Percentiles rank a stretch among this genome's conserved stretches.
These are phyloP conservation scores for Crocinoboletus sp. DNA, from an alignment of 1,284 basidiomycete genomes.

Conservation along the genomic window DNA sequence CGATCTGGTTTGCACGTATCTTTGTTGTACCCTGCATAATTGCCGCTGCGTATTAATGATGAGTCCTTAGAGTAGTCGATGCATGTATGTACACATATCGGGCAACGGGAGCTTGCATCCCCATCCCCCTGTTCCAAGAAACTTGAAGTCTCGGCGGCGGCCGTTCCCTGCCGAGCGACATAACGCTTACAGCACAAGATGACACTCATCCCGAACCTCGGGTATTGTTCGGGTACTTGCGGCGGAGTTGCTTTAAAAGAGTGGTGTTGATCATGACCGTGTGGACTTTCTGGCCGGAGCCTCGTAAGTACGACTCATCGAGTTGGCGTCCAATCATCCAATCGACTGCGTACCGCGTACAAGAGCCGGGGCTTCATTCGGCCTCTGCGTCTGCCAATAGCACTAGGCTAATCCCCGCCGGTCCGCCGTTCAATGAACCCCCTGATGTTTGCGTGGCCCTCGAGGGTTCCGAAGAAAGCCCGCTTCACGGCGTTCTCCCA, in stretches of 20 bases:
- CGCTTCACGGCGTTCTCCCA: conserved; percentile 71
- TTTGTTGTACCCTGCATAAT: conserved; percentile 13
- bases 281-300: conserved; percentile 1
- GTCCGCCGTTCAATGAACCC: conserved; percentile 74
- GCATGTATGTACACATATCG: conserved; percentile 6
- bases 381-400: neutral
- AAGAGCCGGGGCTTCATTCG: conserved; percentile 6
- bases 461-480: conserved; percentile 80
- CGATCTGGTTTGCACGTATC: conserved; percentile 9
- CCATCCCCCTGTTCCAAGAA: too few species aligned
- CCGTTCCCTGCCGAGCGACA: conserved; percentile 6
- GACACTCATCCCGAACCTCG: conserved; percentile 19
- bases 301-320: neutral
- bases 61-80: conserved; percentile 15
- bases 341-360: conserved; percentile 2
- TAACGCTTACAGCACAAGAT: conserved; percentile 5
- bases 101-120: too few species aligned
- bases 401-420: conserved; percentile 25
- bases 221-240: neutral
- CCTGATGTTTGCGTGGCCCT: conserved; percentile 76
- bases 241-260: conserved; percentile 1
- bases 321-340: neutral
- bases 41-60: conserved; percentile 16
- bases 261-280: conserved; percentile 17
- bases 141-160: conserved; percentile 1